Evolutionary conservation across 2,329 filamentous ascomycete genomes (phyloP).

Genomic region (Emmonsiellopsis sp.): DNA sequence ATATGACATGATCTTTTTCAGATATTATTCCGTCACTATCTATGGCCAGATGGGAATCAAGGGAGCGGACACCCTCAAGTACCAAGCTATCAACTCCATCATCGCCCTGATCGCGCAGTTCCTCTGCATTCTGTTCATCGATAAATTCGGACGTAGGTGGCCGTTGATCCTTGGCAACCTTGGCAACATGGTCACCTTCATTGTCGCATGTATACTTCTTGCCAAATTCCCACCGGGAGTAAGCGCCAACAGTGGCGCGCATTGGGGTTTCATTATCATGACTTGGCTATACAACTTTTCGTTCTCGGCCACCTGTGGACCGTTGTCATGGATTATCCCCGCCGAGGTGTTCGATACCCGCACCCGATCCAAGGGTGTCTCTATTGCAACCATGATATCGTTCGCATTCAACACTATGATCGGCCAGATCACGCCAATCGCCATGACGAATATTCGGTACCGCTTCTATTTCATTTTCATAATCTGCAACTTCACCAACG

Average conservation of each 20-base stretch:
- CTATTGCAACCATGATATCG: constrained; percentile 61
- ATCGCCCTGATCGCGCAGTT: constrained; percentile 62
- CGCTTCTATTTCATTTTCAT: constrained; percentile 53
- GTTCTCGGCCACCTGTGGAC: constrained; percentile 63
- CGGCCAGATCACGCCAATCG: constrained; percentile 57
- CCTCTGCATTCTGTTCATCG: constrained; percentile 56
- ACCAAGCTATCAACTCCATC: constrained; percentile 66
- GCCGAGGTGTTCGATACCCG: constrained; percentile 71
- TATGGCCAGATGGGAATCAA: constrained; percentile 62
- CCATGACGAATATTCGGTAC: constrained; percentile 47
- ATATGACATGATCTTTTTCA: constrained; percentile 4
- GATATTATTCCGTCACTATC: constrained; percentile 60
- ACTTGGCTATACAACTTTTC: constrained; percentile 77
- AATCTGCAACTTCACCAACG: constrained; percentile 61
- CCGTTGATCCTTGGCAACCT: constrained; percentile 65
- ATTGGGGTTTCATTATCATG: constrained; percentile 66
- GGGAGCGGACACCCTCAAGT: constrained; percentile 57
- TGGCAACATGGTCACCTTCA: constrained; percentile 62
- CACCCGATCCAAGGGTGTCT: constrained; percentile 65
- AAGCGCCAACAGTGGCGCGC: constrained; percentile 45
- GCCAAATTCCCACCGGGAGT: constrained; percentile 53
- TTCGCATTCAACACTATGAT: constrained; percentile 75
- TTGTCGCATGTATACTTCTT: constrained; percentile 53
- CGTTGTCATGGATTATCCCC: constrained; percentile 50
- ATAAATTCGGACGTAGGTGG: constrained; percentile 61